Conservation (phyloP, 805 yeast species). For the Candida broadrunensis region DNA sequence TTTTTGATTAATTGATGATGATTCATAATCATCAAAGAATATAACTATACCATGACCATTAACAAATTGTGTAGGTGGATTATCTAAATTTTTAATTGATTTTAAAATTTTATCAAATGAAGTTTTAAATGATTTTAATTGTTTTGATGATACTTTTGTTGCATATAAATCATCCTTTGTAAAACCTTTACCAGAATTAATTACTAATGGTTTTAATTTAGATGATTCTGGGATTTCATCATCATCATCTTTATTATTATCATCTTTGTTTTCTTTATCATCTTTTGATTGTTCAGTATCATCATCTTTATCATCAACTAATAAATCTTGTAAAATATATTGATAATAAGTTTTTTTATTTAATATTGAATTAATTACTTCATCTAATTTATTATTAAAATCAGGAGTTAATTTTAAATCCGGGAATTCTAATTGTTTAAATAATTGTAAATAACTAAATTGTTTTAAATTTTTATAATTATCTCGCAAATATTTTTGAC, state of each 20-base stretch:
- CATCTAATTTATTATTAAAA: background rate
- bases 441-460: background rate
- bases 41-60: slow-evolving; percentile 35
- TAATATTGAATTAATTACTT: background rate
- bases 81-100: slow-evolving; percentile 18
- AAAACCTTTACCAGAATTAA: background rate
- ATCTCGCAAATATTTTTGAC: background rate
- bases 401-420: background rate
- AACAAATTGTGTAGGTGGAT: slow-evolving; percentile 22
- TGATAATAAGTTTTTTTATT: background rate
- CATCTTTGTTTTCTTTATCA: too few relatives aligned
- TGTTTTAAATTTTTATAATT: background rate
- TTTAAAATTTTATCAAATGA: slow-evolving; percentile 26
- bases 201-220: background rate
- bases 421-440: background rate
- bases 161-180: background rate
- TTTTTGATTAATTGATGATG: background rate
- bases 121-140: slow-evolving; percentile 17
- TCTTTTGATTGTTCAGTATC: background rate
- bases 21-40: slow-evolving; percentile 22
- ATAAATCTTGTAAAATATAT: background rate
- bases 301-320: background rate
- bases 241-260: background rate
- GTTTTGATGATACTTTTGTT: slow-evolving; percentile 7
- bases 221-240: background rate